Percentiles rank a stretch among this genome's conserved stretches.
phyloP scores from a whole-genome alignment of 768 basidiomycete genomes.

The Amanita pallidorosea region DNA sequence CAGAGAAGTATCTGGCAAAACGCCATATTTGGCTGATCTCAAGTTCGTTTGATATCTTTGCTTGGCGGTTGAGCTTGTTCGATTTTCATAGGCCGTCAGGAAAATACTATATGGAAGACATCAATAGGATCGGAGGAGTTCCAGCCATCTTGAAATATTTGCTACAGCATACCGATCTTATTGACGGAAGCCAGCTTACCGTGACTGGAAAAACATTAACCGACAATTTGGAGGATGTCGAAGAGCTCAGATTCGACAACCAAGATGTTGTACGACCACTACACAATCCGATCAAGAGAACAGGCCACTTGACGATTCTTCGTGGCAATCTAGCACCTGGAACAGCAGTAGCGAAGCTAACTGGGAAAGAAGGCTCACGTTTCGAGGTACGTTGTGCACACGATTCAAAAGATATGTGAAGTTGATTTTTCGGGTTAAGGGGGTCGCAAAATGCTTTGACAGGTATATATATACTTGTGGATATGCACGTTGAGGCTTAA shows the following conservation, averaged over 20 bases:
- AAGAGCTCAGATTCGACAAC: slow-evolving; percentile 54
- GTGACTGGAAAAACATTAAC: slow-evolving; percentile 88
- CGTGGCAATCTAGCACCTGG: slow-evolving; percentile 84
- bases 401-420: not conserved
- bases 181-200: slow-evolving; percentile 77
- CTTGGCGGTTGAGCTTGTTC: not conserved
- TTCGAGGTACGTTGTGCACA: slow-evolving; percentile 50
- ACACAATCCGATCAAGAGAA: slow-evolving; percentile 73
- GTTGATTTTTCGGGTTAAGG: slow-evolving; percentile 25
- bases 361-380: slow-evolving; percentile 79
- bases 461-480: slow-evolving; percentile 24
- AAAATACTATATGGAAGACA: slow-evolving; percentile 83
- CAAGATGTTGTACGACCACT: slow-evolving; percentile 73
- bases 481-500: not conserved
- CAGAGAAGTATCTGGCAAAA: slow-evolving; percentile 67
- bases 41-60: slow-evolving; percentile 18
- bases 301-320: slow-evolving; percentile 81
- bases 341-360: slow-evolving; percentile 85
- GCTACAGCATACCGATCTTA: slow-evolving; percentile 63
- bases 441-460: slow-evolving; percentile 71
- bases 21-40: slow-evolving; percentile 79
- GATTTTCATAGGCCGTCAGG: slow-evolving; percentile 54
- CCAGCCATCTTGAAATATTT: slow-evolving; percentile 81
- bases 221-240: slow-evolving; percentile 73
- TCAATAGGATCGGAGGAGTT: slow-evolving; percentile 78